Conservation (phyloP, 1,139 yeast species). For the Saccharomyces hybrid region DNA sequence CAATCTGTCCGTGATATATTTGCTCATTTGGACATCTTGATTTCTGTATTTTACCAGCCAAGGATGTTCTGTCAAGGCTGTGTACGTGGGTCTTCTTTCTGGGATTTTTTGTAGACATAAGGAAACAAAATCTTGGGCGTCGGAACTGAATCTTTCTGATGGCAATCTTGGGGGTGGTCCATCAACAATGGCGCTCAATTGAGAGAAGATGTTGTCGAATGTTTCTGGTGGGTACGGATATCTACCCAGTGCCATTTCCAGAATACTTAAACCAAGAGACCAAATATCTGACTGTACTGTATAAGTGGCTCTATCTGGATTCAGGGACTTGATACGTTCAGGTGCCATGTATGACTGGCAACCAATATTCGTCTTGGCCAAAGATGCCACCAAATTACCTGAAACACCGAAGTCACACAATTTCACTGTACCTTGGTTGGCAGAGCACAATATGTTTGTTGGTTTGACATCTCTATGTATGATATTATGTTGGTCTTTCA, state of each 20-base stretch:
- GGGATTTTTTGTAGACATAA: slow-evolving; percentile 80
- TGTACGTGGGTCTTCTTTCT: slow-evolving; percentile 70
- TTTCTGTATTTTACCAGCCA: slow-evolving; percentile 59
- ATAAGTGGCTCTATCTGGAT: slow-evolving; percentile 67
- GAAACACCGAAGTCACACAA: slow-evolving; percentile 95
- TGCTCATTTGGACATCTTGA: slow-evolving; percentile 34
- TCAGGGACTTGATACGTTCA: slow-evolving; percentile 69
- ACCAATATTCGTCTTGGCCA: slow-evolving; percentile 94
- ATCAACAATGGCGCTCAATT: slow-evolving; percentile 90
- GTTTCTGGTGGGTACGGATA: slow-evolving; percentile 97
- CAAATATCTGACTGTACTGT: slow-evolving; percentile 94
- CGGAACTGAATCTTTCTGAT: slow-evolving; percentile 47
- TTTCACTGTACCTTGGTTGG: slow-evolving; percentile 75
- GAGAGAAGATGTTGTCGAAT: slow-evolving; percentile 81
- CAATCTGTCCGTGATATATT: slow-evolving; percentile 33
- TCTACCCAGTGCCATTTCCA: slow-evolving; percentile 84
- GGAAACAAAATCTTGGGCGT: slow-evolving; percentile 74
- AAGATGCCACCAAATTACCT: slow-evolving; percentile 90
- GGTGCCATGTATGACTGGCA: slow-evolving; percentile 99
- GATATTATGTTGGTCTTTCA: slow-evolving; percentile 83
- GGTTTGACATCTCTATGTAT: slow-evolving; percentile 45
- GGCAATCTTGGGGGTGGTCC: slow-evolving; percentile 87
- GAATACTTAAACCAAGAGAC: slow-evolving; percentile 84
- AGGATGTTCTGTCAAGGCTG: slow-evolving; percentile 64
- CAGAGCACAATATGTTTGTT: slow-evolving; percentile 76